A percentile compares a stretch with the other conserved stretches of the same genome.
Conservation (phyloP, 179 eudicot species). For the Silene coronaria region DNA sequence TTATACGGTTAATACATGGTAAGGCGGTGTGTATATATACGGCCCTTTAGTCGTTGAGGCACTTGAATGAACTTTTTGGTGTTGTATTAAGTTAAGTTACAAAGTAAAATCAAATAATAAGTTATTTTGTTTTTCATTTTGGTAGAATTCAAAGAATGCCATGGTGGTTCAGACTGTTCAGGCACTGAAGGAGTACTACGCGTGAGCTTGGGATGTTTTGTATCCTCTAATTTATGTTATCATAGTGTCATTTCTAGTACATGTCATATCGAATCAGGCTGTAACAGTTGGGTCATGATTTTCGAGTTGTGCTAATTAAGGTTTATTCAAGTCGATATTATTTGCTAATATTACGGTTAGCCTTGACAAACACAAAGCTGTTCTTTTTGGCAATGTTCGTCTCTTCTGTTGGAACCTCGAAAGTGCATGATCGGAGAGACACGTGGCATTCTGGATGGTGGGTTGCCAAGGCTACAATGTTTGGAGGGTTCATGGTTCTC, state of each 20-base stretch:
- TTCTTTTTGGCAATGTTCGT: slow-evolving; percentile 61
- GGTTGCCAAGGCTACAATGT: slow-evolving; percentile 47
- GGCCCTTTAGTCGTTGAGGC: no score
- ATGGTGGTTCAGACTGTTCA: slow-evolving; percentile 51
- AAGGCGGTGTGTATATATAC: no score
- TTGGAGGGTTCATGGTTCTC: slow-evolving; percentile 38
- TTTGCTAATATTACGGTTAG: neutral
- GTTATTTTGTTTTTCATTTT: neutral
- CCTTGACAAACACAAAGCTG: slow-evolving; percentile 46
- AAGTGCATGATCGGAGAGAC: slow-evolving; percentile 41
- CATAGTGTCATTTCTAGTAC: neutral
- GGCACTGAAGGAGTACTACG: slow-evolving; percentile 78
- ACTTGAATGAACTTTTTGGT: no score
- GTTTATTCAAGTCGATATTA: neutral
- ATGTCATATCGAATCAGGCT: neutral
- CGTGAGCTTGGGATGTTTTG: slow-evolving; percentile 80
- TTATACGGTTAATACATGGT: no score
- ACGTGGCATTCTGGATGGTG: slow-evolving; percentile 70
- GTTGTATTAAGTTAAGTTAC: no score
- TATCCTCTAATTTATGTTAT: slow-evolving; percentile 39
- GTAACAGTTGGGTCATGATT: neutral
- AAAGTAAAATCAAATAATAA: no score
- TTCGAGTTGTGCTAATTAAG: no score
- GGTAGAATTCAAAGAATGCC: slow-evolving; percentile 52
- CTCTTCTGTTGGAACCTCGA: slow-evolving; percentile 52